A percentile compares a stretch with the other conserved stretches of the same genome.
Evolutionary conservation across 2,329 filamentous ascomycete species (phyloP).

Genomic region (Cryphonectria radicalis): DNA sequence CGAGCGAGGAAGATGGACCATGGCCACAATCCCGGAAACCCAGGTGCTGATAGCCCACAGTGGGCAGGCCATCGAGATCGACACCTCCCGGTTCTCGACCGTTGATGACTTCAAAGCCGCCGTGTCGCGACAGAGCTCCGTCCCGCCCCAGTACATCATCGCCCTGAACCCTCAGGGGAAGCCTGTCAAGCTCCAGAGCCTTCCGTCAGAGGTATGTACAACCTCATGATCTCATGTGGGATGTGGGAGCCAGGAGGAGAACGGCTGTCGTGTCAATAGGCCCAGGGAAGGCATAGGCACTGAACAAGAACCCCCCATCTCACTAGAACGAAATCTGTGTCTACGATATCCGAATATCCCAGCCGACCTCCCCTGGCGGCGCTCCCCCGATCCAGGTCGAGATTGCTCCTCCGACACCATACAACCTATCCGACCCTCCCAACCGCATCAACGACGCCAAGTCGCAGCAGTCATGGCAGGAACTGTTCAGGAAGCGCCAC

Average conservation of each 20-base stretch:
- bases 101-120: constrained; percentile 85
- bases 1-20: constrained; percentile 13
- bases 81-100: constrained; percentile 74
- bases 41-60: constrained; percentile 74
- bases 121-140: constrained; percentile 74
- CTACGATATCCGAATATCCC: constrained; percentile 81
- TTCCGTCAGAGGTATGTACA: constrained; percentile 74
- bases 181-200: constrained; percentile 78
- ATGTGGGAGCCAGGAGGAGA: not conserved
- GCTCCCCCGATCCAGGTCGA: constrained; percentile 50
- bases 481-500: constrained; percentile 78
- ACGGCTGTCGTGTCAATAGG: not conserved
- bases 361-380: constrained; percentile 54
- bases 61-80: constrained; percentile 81
- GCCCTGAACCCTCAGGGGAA: constrained; percentile 84
- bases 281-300: not conserved
- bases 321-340: constrained; percentile 83
- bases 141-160: constrained; percentile 80
- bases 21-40: constrained; percentile 11
- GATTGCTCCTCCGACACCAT: constrained; percentile 56
- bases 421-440: constrained; percentile 69
- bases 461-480: constrained; percentile 85
- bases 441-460: constrained; percentile 81
- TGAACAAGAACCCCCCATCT: not conserved
- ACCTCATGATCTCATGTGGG: constrained; percentile 15